These are phyloP conservation scores for Clohesyomyces aquaticus DNA, from an alignment of 495 filamentous ascomycete species.

Conservation along the genomic window DNA sequence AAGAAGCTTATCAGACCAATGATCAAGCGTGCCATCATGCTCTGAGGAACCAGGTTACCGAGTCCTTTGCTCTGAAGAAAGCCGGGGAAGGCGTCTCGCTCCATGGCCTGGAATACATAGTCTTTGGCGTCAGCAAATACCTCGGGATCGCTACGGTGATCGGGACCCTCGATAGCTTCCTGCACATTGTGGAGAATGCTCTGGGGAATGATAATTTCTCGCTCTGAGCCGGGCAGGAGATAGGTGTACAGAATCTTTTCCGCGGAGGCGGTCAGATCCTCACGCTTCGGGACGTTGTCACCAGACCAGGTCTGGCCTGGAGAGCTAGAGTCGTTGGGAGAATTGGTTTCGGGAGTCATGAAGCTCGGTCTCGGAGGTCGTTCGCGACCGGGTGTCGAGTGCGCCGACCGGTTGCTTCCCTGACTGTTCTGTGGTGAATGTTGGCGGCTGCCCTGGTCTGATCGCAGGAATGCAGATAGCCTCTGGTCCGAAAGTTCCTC, in stretches of 20 bases:
- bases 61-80: constrained; percentile 94
- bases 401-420: constrained; percentile 46
- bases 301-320: constrained; percentile 40
- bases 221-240: constrained; percentile 86
- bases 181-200: constrained; percentile 81
- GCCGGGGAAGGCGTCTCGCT: constrained; percentile 95
- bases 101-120: constrained; percentile 99
- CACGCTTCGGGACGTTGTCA: constrained; percentile 74
- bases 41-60: constrained; percentile 90
- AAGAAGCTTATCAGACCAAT: constrained; percentile 87
- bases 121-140: constrained; percentile 97
- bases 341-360: constrained; percentile 69
- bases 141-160: constrained; percentile 90
- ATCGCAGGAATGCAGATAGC: constrained; percentile 85
- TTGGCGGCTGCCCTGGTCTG: constrained; percentile 62
- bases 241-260: constrained; percentile 98
- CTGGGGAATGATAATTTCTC: constrained; percentile 91
- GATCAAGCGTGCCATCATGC: constrained; percentile 78
- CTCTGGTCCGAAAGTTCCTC: constrained; percentile 75
- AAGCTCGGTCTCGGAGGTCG: constrained; percentile 70
- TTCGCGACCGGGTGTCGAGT: constrained; percentile 51
- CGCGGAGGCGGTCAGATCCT: constrained; percentile 88
- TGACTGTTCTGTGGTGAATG: constrained; percentile 72
- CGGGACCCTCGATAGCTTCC: constrained; percentile 77
- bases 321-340: constrained; percentile 55